Base-by-base conservation (phyloP, 2,329 filamentous ascomycete genomes). In the Chaetomiaceae sp. region DNA sequence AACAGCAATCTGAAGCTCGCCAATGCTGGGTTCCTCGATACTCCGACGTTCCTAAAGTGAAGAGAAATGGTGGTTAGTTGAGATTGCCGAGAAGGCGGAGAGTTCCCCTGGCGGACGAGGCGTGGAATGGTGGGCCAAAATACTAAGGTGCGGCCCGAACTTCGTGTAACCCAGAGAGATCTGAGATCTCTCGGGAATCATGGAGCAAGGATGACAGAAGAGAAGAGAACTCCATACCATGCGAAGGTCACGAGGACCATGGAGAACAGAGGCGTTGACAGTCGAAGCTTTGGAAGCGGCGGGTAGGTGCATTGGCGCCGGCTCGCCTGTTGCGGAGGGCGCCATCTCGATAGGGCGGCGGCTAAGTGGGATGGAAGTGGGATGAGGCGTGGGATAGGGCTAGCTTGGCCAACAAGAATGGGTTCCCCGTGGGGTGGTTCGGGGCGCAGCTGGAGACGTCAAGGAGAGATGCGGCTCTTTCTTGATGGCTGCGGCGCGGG, bases 1-100 rank as follows among this genome's bases (percentile, higher is more conserved):
- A 66, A 87, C 75, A 60, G 80, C 75, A 62, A 87, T 76, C 67
- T 87, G 84, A 51, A 87, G 74, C 64, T 87, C 82, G 50, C 75
- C 77, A 23, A 63, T 58, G 21, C 63, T 66, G 6, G 77, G 77
- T 8, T 73, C 70, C 40, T 75, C 71, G 32, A 82, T 73, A 33
- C 53, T 74, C 62, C 77, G 72, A 37, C 67, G 66, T 67, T 82
- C 79, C 79, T 82, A 58, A 46, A 52, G 5, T 13, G 34, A 33
- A n/a, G n/a, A n/a, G n/a, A n/a, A n/a, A n/a, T n/a, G n/a, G n/a
- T n/a, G 34, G 53, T 61, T 56, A 61, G 61, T 47, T 29, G 32
- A 46, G 27, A 30, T n/a, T 38, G 16, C 27, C n/a, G 30, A 18
- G 53, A 14, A 8, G 23, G 40, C 43, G 41, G 46, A 32, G 21